Evolutionary conservation across 2,329 filamentous ascomycete species (phyloP).

Genomic region (Phialocephala subalpina): DNA sequence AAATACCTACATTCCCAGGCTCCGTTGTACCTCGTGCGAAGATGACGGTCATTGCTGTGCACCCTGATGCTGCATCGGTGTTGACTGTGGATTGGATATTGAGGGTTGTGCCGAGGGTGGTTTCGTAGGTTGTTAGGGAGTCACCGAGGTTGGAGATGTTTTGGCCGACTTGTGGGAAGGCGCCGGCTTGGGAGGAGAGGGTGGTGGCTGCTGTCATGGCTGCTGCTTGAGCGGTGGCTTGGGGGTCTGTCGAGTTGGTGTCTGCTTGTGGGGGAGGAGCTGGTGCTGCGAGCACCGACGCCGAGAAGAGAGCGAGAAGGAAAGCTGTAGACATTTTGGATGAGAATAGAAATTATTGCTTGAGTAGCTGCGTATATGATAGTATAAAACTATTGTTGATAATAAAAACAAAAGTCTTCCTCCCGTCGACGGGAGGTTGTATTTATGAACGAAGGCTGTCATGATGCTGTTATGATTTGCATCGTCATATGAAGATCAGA

Average conservation of each 20-base stretch:
- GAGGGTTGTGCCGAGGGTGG: constrained; percentile 10
- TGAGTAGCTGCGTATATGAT: background rate
- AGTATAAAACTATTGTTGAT: background rate
- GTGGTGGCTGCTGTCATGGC: background rate
- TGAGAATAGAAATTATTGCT: background rate
- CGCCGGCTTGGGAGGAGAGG: constrained; percentile 13
- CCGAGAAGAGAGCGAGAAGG: background rate
- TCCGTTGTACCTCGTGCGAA: constrained; percentile 64
- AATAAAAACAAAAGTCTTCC: background rate
- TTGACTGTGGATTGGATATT: constrained; percentile 13
- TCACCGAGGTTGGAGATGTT: constrained; percentile 13
- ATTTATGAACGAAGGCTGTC: background rate
- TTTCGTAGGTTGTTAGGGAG: constrained; percentile 11
- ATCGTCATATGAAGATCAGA: background rate
- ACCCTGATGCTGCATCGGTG: background rate
- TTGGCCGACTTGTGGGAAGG: constrained; percentile 14
- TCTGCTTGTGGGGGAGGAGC: background rate
- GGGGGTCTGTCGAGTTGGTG: background rate
- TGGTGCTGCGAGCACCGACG: background rate
- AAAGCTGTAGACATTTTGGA: background rate
- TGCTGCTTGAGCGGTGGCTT: background rate
- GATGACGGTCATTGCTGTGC: constrained; percentile 43
- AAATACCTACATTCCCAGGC: constrained; percentile 57
- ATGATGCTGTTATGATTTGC: background rate
- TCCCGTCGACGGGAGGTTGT: no score